Evolutionary conservation across 2,329 filamentous ascomycete species (phyloP).

Genomic region (Pezicula radicicola): DNA sequence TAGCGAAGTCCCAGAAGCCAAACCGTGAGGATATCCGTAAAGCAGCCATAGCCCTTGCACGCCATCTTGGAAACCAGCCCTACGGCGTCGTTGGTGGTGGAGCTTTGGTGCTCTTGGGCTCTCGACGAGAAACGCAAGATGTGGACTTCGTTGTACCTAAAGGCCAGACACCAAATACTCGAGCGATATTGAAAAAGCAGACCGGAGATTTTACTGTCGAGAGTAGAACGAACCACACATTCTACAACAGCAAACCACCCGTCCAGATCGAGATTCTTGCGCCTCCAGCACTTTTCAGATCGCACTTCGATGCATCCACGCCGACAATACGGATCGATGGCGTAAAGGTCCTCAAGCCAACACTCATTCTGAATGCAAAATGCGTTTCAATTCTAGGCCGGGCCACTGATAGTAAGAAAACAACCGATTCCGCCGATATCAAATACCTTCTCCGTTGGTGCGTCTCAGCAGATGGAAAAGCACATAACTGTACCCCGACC

Average conservation of each 20-base stretch:
- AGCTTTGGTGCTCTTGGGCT: slow-evolving; percentile 3
- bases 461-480: not conserved
- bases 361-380: slow-evolving; percentile 9
- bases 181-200: not conserved
- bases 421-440: slow-evolving; percentile 7
- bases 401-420: slow-evolving; percentile 1
- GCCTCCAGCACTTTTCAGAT: slow-evolving; percentile 5
- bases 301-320: slow-evolving; percentile 1
- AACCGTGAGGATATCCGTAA: no score
- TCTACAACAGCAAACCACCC: slow-evolving; percentile 1
- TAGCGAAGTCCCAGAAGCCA: no score
- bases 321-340: not conserved
- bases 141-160: slow-evolving; percentile 7
- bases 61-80: not conserved
- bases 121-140: slow-evolving; percentile 3
- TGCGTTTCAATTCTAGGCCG: slow-evolving; percentile 6
- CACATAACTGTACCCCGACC: not conserved
- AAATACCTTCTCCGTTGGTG: slow-evolving; percentile 4
- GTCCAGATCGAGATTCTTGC: slow-evolving; percentile 9
- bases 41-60: not conserved
- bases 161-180: slow-evolving; percentile 2
- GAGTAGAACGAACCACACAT: slow-evolving; percentile 1
- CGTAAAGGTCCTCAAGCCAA: slow-evolving; percentile 8
- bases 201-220: slow-evolving; percentile 2
- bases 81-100: slow-evolving; percentile 6